Base-by-base conservation (phyloP, 768 basidiomycete species). In the Pholiota microspora region DNA sequence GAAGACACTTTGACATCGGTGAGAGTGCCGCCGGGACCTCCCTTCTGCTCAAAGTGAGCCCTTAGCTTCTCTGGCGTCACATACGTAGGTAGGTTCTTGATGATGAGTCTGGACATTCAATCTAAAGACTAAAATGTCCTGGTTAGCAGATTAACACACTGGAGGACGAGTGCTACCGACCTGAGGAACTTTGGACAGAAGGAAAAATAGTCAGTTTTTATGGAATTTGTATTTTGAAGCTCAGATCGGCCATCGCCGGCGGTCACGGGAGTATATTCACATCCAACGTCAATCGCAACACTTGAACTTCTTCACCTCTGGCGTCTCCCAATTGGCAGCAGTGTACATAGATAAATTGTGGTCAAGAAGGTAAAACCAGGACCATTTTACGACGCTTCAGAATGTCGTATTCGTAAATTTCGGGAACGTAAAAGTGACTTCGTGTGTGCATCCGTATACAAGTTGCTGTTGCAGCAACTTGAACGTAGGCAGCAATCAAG, bases 1-100 rank as follows among this genome's bases (percentile, higher is more conserved):
- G 77, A 77, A 3, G 92, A 83, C 48, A 98, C 79, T 67, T 91
- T 91, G 47, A 86, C 77, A 72, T 98, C 97, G 3, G 97, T 99
- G 44, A 97, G 78, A 1, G 78, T 82, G 3, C 86, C 89, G 0
- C 74, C 71, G 1, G 87, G 88, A 16, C 80, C 79, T 23, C 74
- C 78, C 29, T 75, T 76, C 55, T 82, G 78, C 53, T 83, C 77
- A 60, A 93, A 90, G 67, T 92, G 86, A 50, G 81, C 79, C 45
- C 80, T 77, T 13, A 94, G 81, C 15, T 79, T 77, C 15, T 76
- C 77, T 12, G 83, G 80, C 0, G 89, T 86, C 18, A 87, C 73
- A 64, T 86, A 86, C 0, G 80, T 64, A 0, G 92, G 92, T 0
- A 94, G 70, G 60, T 92, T 92, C 66, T 92, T 93, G 18, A 94